Percentiles rank a stretch among this genome's conserved stretches.
phyloP scores from a whole-genome alignment of 768 basidiomycete genomes.

The Steccherinum ochraceum region DNA sequence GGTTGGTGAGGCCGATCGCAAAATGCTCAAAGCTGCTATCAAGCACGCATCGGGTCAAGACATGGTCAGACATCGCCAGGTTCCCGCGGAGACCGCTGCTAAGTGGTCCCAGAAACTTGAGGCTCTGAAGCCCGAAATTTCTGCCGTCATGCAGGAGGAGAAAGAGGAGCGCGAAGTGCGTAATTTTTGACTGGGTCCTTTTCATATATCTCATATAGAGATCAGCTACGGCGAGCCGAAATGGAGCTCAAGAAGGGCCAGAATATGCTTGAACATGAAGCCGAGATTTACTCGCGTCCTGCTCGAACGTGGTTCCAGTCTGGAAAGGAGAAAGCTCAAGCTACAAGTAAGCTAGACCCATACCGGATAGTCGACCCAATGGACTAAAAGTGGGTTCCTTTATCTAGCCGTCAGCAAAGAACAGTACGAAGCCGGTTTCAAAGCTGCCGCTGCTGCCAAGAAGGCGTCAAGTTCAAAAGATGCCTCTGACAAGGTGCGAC shows the following conservation, averaged over 20 bases:
- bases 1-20: constrained; percentile 93
- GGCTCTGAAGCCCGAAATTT: constrained; percentile 67
- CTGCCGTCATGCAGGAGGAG: constrained; percentile 81
- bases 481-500: constrained; percentile 28
- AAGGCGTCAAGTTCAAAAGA: constrained; percentile 24
- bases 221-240: constrained; percentile 85
- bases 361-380: constrained; percentile 1
- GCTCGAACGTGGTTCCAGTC: constrained; percentile 99
- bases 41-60: constrained; percentile 78
- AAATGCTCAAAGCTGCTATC: constrained; percentile 92
- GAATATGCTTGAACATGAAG: constrained; percentile 91
- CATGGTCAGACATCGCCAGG: constrained; percentile 81
- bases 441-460: constrained; percentile 17
- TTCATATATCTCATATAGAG: too few relatives aligned
- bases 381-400: too few relatives aligned
- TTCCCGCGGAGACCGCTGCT: constrained; percentile 68
- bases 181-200: constrained; percentile 5
- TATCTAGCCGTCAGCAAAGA: constrained; percentile 66
- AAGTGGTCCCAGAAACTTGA: constrained; percentile 69
- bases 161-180: constrained; percentile 88
- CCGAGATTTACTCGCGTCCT: constrained; percentile 88
- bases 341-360: constrained; percentile 52
- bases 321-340: constrained; percentile 70
- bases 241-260: constrained; percentile 95
- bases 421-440: constrained; percentile 57